Evolutionary conservation across 495 filamentous ascomycete genomes (phyloP), one percentile per base, ranked within the genome.

Genomic region (Rhypophila decipiens): DNA sequence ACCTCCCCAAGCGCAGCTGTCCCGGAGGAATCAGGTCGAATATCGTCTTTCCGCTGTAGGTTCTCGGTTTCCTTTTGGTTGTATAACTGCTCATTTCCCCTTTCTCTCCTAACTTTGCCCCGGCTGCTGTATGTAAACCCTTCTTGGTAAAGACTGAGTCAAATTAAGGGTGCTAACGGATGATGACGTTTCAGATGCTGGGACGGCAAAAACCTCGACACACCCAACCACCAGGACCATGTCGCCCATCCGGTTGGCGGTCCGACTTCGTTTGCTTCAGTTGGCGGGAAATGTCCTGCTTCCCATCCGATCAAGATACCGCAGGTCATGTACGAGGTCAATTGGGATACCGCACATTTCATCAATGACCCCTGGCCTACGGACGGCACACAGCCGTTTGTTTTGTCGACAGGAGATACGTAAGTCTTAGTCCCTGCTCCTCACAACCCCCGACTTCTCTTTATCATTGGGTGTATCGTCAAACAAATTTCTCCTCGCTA

Each of bases 241-340:
- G 59, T 71, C 15, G 49, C 62, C 7, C 58, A 66, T 49, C 58
- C 58, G 3, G 50, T 55, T 0, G 60, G 65, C 17, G 55, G 50
- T 1, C 20, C 58, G n/a, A 35, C 50, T 2, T 44, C 45, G 12
- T 59, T 59, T 20, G 38, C 54, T 7, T 40, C 39, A 18, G 53
- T 57, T 18, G 55, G 38, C 24, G 62, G 56, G 24, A 51, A 46
- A 13, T 71, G 68, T 34, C 65, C 65, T 12, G 57, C 63, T 8
- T 68, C 54, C 13, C 66, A 71, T 49, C 66, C 68, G 8, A 52
- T 67, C 39, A 63, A 64, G 51, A 61, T 68, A 34, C 63, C 68
- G 2, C 66, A 69, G 49, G 53, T 71, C 24, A 64, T 66, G 58
- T 56, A 61, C 40, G 64, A 62, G 45, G 47, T 60, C 9, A 59